These are phyloP conservation scores for Aspergillus biplanus DNA, from an alignment of 495 filamentous ascomycete genomes.

Conservation along the genomic window DNA sequence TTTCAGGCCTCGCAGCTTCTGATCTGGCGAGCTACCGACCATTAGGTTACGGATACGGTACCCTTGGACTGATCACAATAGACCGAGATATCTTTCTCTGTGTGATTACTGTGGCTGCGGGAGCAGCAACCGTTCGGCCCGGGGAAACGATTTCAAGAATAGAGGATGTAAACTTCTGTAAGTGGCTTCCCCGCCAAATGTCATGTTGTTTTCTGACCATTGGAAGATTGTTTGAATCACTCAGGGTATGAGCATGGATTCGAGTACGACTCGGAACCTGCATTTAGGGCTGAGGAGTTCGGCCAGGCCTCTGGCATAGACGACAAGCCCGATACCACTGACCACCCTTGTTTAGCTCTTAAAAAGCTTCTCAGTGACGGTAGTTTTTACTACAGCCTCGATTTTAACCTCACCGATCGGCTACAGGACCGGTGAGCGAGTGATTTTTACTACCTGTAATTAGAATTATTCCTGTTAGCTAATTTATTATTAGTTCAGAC, in stretches of 20 bases:
- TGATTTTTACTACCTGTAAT: conserved; percentile 4
- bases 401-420: conserved; percentile 94
- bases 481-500: conserved; percentile 48
- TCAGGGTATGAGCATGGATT: conserved; percentile 77
- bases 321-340: conserved; percentile 65
- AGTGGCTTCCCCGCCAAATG: conserved; percentile 24
- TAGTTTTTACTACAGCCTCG: conserved; percentile 97
- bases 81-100: conserved; percentile 87
- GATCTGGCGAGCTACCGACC: conserved; percentile 75
- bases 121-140: conserved; percentile 80
- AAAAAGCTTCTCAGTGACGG: conserved; percentile 91
- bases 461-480: conserved; percentile 41
- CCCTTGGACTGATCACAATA: conserved; percentile 86
- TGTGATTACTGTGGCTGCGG: conserved; percentile 76
- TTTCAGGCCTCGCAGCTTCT: conserved; percentile 62
- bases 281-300: conserved; percentile 50
- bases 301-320: conserved; percentile 44
- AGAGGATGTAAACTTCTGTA: conserved; percentile 82
- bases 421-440: conserved; percentile 80
- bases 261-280: conserved; percentile 61
- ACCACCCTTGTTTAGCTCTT: conserved; percentile 86
- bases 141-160: conserved; percentile 90
- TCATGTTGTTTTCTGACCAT: conserved; percentile 8
- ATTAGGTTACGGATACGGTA: conserved; percentile 81
- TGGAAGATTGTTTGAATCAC: conserved; percentile 78